Evolutionary conservation across 1,284 basidiomycete genomes (phyloP), one percentile per base, ranked within the genome.

Genomic region (Pseudozyma sp.): DNA sequence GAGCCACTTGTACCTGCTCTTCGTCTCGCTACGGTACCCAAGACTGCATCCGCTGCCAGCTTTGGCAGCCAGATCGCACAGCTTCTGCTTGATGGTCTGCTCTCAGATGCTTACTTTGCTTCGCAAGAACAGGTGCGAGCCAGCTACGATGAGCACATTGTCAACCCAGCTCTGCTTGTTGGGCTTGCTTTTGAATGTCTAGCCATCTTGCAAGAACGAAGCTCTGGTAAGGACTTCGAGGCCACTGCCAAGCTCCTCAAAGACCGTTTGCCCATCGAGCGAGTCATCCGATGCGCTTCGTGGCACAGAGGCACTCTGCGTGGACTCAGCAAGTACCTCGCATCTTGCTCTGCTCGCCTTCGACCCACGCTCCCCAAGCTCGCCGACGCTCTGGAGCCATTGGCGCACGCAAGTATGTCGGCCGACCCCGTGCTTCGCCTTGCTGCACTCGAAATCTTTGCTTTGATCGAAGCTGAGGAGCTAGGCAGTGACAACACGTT

Each of bases 381-480:
- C 16, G 43, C 39, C 0, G 43, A 71, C 1, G 55, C 70, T 18
- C 39, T 61, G 36, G 71, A 62, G 34, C 55, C 66, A 11, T 25
- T 82, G 36, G 51, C 59, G 7, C 34, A 34, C 4, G 66, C 67
- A 1, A 19, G 79, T 55, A 77, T 81, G 62, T 65, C 70, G 14
- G 53, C 76, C 11, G 81, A 84, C 34, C 78, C 73, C 0, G 52
- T 51, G 1, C 35, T 78, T 21, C 80, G 82, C 6, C 59, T 64
- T 3, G 73, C 80, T 1, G 72, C 80, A 3, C 59, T 80, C 35
- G 67, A 70, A 38, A 57, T 83, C 10, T 61, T 83, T n/a, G 55
- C 75, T 6, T 39, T 72, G 9, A 54, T 71, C 48, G 73, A 76
- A 18, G 43, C 45, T 7, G 45, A 49, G 45, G 54, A 59, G 38